These are phyloP conservation scores for Eimeria necatrix DNA, from an alignment of 169 alveolate genomes.

Conservation along the genomic window DNA sequence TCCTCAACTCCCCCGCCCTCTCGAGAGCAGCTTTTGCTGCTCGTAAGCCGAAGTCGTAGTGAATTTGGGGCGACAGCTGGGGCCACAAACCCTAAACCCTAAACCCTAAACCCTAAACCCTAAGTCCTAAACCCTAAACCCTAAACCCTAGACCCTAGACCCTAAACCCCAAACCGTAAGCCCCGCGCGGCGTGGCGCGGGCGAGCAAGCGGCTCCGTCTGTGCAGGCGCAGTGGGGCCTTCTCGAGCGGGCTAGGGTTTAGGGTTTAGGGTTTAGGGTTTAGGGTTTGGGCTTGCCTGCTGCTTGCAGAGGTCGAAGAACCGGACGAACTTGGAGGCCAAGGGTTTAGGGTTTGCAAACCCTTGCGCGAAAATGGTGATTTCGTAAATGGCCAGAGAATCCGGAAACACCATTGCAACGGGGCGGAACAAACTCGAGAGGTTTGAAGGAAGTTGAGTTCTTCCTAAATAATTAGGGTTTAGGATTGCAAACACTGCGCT, in stretches of 20 bases:
- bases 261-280: not conserved
- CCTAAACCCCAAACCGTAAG: not conserved
- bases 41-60: constrained; percentile 98
- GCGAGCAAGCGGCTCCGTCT: not conserved
- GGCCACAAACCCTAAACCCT: no score
- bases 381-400: constrained; percentile 96
- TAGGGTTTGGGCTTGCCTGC: constrained; percentile 86
- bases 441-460: constrained; percentile 98
- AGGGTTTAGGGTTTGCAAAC: constrained; percentile 94
- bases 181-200: no score
- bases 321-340: constrained; percentile 96
- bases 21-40: constrained; percentile 97
- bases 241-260: not conserved
- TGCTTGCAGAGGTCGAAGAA: constrained; percentile 93
- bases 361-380: constrained; percentile 98
- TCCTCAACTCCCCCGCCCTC: constrained; percentile 97
- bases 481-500: constrained; percentile 93
- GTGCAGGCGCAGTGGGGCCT: not conserved
- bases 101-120: constrained; percentile 45
- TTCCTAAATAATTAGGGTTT: constrained; percentile 99
- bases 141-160: no score
- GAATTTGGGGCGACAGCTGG: constrained; percentile 95
- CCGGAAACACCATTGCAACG: constrained; percentile 97
- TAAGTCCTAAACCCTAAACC: constrained; percentile 14
- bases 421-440: constrained; percentile 97